Evolutionary conservation across 108 stramenopile species (phyloP).

Genomic region (Seminavis robusta): DNA sequence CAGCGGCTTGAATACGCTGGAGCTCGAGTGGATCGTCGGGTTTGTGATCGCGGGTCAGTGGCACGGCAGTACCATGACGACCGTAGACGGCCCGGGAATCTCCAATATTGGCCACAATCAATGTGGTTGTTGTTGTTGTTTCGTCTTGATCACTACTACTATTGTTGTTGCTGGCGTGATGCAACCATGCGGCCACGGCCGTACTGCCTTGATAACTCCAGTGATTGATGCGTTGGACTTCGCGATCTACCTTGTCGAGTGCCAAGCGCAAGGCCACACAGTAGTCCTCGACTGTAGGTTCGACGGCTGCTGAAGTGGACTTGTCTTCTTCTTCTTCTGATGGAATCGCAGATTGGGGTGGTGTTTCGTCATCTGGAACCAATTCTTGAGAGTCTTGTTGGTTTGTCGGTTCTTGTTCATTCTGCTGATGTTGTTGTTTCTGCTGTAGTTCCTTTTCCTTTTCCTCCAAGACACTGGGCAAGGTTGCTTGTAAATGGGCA

Average conservation of each 20-base stretch:
- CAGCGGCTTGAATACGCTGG: slow-evolving; percentile 47
- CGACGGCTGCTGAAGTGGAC: not conserved
- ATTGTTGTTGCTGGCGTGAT: slow-evolving; percentile 24
- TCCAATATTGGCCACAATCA: slow-evolving; percentile 90
- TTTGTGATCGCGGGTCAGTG: slow-evolving; percentile 44
- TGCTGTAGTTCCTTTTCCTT: slow-evolving; percentile 1
- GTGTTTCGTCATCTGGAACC: not conserved
- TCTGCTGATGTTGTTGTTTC: not conserved
- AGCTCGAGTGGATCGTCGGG: slow-evolving; percentile 64
- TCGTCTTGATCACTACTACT: not conserved
- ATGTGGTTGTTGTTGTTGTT: slow-evolving; percentile 20
- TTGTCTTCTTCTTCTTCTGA: not conserved
- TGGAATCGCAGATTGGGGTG: not conserved
- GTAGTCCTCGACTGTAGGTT: slow-evolving; percentile 21
- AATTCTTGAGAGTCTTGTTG: slow-evolving; percentile 5
- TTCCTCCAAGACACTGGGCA: slow-evolving; percentile 8
- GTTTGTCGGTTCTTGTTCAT: not conserved
- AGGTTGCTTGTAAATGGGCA: slow-evolving; percentile 54
- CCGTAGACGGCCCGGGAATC: slow-evolving; percentile 84
- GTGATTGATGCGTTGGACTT: slow-evolving; percentile 56
- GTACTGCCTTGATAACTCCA: slow-evolving; percentile 90
- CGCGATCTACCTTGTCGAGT: slow-evolving; percentile 61
- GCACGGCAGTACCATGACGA: slow-evolving; percentile 51
- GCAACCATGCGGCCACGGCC: slow-evolving; percentile 73
- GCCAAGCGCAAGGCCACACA: slow-evolving; percentile 38